Evolutionary conservation across 2,329 filamentous ascomycete genomes (phyloP).

Genomic region (Bimuria novae-zelandiae): DNA sequence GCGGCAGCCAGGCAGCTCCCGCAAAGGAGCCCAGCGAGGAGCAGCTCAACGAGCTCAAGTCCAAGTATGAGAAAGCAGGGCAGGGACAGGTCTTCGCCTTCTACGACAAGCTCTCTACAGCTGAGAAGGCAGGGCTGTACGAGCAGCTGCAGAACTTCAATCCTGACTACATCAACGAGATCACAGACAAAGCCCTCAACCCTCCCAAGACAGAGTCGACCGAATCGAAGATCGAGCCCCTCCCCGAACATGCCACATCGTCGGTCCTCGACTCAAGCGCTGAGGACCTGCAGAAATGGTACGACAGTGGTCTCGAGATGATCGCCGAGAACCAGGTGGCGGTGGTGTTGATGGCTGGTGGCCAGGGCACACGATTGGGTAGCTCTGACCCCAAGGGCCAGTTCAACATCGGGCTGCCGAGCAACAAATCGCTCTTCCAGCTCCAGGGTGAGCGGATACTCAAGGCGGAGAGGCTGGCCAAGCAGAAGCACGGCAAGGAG

Average conservation of each 20-base stretch:
- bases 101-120: slow-evolving; percentile 75
- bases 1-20: slow-evolving; percentile 38
- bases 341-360: slow-evolving; percentile 95
- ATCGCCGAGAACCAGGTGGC: slow-evolving; percentile 72
- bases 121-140: slow-evolving; percentile 79
- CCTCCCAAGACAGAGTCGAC: slow-evolving; percentile 66
- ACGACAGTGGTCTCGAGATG: slow-evolving; percentile 68
- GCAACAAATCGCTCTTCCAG: slow-evolving; percentile 93
- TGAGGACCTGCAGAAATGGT: slow-evolving; percentile 82
- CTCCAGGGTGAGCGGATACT: slow-evolving; percentile 93
- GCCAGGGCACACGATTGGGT: slow-evolving; percentile 91
- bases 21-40: slow-evolving; percentile 64
- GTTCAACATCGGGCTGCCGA: slow-evolving; percentile 94
- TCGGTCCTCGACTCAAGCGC: slow-evolving; percentile 88
- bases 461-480: slow-evolving; percentile 81
- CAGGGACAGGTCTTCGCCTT: slow-evolving; percentile 87
- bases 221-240: slow-evolving; percentile 72
- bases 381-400: slow-evolving; percentile 97
- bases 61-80: slow-evolving; percentile 73
- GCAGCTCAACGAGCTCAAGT: slow-evolving; percentile 68
- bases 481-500: slow-evolving; percentile 65
- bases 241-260: slow-evolving; percentile 83
- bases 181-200: slow-evolving; percentile 80
- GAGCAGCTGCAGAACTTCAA: slow-evolving; percentile 82
- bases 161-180: slow-evolving; percentile 83